These are phyloP conservation scores for Passiflora organensis DNA, from an alignment of 345 rosid genomes.

Conservation along the genomic window DNA sequence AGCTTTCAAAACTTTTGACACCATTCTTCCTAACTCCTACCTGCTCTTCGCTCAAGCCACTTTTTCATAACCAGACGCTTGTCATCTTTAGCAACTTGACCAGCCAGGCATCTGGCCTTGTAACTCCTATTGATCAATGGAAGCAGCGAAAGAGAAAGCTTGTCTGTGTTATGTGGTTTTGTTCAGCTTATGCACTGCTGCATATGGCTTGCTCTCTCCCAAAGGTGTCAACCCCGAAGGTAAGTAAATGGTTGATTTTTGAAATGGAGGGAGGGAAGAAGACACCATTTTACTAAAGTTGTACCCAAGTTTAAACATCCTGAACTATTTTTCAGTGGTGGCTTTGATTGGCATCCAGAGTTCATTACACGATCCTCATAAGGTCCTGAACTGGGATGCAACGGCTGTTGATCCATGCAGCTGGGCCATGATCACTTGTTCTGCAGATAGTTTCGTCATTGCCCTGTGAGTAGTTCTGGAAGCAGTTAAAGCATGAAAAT, in stretches of 20 bases:
- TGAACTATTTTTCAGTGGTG: constrained; percentile 52
- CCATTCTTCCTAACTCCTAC: constrained; percentile 9
- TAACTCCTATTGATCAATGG: constrained; percentile 25
- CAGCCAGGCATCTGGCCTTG: background rate
- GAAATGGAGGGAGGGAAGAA: background rate
- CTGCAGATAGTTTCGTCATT: constrained; percentile 54
- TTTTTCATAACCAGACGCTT: constrained; percentile 14
- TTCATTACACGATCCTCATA: constrained; percentile 56
- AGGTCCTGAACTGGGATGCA: constrained; percentile 68
- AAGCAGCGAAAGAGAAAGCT: constrained; percentile 21
- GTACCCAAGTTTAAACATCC: too few relatives aligned
- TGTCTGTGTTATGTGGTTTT: constrained; percentile 22
- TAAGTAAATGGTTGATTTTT: constrained; percentile 24
- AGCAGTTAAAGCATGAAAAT: background rate
- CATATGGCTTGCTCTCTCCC: constrained; percentile 60
- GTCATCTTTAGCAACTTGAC: background rate
- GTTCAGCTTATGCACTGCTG: constrained; percentile 35
- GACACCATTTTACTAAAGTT: too few relatives aligned
- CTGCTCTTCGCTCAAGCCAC: constrained; percentile 11
- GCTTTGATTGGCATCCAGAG: constrained; percentile 62
- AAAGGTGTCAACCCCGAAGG: constrained; percentile 91
- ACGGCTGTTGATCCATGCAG: constrained; percentile 83
- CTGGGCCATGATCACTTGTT: constrained; percentile 74
- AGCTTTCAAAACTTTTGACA: constrained; percentile 8
- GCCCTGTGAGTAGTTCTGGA: constrained; percentile 56